phyloP scores from a whole-genome alignment of 805 yeast genomes.

The Hanseniaspora hatyaiensis region DNA sequence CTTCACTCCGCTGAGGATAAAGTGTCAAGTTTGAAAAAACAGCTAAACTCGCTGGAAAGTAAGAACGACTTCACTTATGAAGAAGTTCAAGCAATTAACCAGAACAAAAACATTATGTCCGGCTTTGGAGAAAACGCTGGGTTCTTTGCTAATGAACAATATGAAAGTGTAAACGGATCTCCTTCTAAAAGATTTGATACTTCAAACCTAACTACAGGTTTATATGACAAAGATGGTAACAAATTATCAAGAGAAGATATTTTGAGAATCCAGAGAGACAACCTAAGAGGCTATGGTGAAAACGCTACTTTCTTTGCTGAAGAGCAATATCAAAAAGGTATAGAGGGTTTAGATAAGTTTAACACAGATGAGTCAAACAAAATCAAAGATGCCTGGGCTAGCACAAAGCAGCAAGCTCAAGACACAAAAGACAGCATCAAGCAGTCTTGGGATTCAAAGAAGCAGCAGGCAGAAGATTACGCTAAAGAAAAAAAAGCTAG shows the following conservation, averaged over 20 bases:
- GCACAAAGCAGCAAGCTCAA: slow-evolving; percentile 29
- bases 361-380: neutral
- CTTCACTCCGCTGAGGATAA: slow-evolving; percentile 12
- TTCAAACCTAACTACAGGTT: neutral
- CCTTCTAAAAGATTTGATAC: slow-evolving; percentile 7
- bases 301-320: slow-evolving; percentile 35
- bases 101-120: slow-evolving; percentile 16
- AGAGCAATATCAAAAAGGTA: slow-evolving; percentile 33
- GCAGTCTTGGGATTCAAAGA: too few relatives aligned
- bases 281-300: slow-evolving; percentile 39
- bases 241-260: slow-evolving; percentile 23
- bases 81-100: slow-evolving; percentile 5
- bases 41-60: neutral
- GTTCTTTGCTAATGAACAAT: slow-evolving; percentile 22
- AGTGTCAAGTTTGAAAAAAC: slow-evolving; percentile 15
- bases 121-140: slow-evolving; percentile 26
- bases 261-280: slow-evolving; percentile 27
- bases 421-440: slow-evolving; percentile 29
- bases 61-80: neutral
- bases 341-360: slow-evolving; percentile 18
- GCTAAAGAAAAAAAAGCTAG: too few relatives aligned
- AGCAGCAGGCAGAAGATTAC: too few relatives aligned
- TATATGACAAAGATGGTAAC: slow-evolving; percentile 1
- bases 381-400: slow-evolving; percentile 17
- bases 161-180: slow-evolving; percentile 16